Evolutionary conservation across 306 rosid species (phyloP), one percentile per base, ranked within the genome.

Genomic region (Fragaria iinumae): DNA sequence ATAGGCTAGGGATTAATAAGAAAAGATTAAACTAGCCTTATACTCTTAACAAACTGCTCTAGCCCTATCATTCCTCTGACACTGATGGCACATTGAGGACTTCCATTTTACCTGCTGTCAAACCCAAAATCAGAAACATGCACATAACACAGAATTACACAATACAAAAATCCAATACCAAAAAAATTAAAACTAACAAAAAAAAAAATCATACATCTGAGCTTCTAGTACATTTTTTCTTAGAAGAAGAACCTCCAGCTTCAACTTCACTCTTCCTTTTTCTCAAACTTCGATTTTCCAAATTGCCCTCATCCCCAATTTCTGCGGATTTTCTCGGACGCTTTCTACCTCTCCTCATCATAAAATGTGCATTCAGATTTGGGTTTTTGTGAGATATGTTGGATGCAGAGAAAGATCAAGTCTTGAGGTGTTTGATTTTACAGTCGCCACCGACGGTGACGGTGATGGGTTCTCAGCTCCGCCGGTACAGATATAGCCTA

Each of bases 11-110:
- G 6, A 36, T 36, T 36, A 36, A 36, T 36, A 0, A 5, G 6
- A 36, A 36, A 36, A 29, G 3, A 29, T 3, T 2, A 2, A 29
- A 29, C 3, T 29, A 29, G 3, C 32, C 32, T 29, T 29, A 29
- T 1, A 29, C 32, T 2, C 3, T 29, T 29, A 29, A 29, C 32
- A 29, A 25, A 25, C 25, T 0, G 25, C 93, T 55, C 67, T 36
- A 48, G 89, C 94, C 80, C 87, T 94, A 56, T 90, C 98, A 79
- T 88, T 91, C 84, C 94, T 91, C 83, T 94, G 96, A 70, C 98
- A 91, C 77, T 94, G 97, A 86, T 91, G 98, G 82, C 98, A 94
- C 96, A 89, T 91, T 69, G 73, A 73, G 60, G 85, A 83, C 38
- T 20, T 49, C n/a, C 17, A 11, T 8, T 43, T 43, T 1, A 43